Percentiles rank a stretch among this genome's conserved stretches.
Evolutionary conservation across 2,329 filamentous ascomycete genomes (phyloP).

Genomic region (Verticillium albo-atrum): DNA sequence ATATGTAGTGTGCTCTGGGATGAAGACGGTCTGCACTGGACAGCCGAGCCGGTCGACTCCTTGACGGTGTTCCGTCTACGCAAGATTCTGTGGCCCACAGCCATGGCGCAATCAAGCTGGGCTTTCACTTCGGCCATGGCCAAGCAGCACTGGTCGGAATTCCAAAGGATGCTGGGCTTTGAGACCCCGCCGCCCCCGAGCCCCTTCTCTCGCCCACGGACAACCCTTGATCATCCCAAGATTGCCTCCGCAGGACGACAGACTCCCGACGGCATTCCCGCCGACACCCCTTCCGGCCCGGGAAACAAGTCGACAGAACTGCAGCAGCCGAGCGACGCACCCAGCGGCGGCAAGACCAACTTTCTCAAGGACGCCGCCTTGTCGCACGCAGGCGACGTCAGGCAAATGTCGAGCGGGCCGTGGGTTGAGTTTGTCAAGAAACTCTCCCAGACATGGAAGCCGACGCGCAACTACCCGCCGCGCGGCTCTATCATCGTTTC

Average conservation of each 20-base stretch:
- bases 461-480: constrained; percentile 35
- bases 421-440: constrained; percentile 10
- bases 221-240: background rate
- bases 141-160: constrained; percentile 36
- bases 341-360: constrained; percentile 12
- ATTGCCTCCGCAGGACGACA: constrained; percentile 7
- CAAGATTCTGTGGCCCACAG: constrained; percentile 49
- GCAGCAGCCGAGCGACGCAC: constrained; percentile 1
- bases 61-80: constrained; percentile 37
- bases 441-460: constrained; percentile 37
- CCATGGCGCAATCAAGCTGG: constrained; percentile 46
- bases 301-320: constrained; percentile 6
- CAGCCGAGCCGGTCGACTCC: constrained; percentile 43
- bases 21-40: constrained; percentile 43
- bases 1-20: constrained; percentile 41
- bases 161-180: constrained; percentile 43
- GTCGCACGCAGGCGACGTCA: constrained; percentile 10
- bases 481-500: constrained; percentile 48
- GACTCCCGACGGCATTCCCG: constrained; percentile 10
- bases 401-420: constrained; percentile 10
- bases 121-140: constrained; percentile 45
- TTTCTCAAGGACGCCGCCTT: constrained; percentile 13
- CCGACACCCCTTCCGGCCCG: constrained; percentile 2
- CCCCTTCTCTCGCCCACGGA: background rate
- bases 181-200: constrained; percentile 13